These are phyloP conservation scores for Hemerocallis citrina DNA, from an alignment of 106 monocot genomes.

Conservation along the genomic window DNA sequence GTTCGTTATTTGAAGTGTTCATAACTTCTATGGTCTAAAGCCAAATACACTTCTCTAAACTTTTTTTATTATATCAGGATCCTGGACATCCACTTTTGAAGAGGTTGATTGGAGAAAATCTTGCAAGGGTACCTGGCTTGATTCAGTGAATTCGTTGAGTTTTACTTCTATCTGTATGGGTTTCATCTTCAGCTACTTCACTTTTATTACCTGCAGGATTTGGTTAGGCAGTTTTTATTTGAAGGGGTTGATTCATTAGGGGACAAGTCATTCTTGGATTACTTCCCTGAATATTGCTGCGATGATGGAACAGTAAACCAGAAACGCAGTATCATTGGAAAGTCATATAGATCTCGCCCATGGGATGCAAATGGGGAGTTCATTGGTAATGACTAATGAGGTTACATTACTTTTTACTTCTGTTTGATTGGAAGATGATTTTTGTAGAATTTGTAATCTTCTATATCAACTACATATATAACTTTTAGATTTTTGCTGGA, in stretches of 20 bases:
- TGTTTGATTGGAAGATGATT: too few species aligned
- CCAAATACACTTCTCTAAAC: too few species aligned
- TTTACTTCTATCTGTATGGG: not conserved
- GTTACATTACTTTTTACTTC: too few species aligned
- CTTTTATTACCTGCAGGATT: slow-evolving; percentile 30
- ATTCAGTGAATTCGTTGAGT: not conserved
- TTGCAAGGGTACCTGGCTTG: slow-evolving; percentile 76
- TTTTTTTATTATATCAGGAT: too few species aligned
- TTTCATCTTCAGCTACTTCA: not conserved
- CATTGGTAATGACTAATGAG: not conserved
- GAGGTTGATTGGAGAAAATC: slow-evolving; percentile 64
- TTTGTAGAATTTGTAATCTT: too few species aligned
- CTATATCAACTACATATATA: too few species aligned
- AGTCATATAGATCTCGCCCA: slow-evolving; percentile 42
- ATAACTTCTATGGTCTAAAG: too few species aligned
- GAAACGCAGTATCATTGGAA: slow-evolving; percentile 78
- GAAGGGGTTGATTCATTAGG: slow-evolving; percentile 74
- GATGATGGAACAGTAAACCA: slow-evolving; percentile 60
- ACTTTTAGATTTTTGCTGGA: too few species aligned
- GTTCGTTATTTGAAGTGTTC: too few species aligned
- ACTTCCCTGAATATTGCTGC: slow-evolving; percentile 75
- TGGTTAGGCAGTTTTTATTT: slow-evolving; percentile 72
- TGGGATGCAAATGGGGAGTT: slow-evolving; percentile 22
- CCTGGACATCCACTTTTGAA: slow-evolving; percentile 74
- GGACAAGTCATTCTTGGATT: slow-evolving; percentile 72